phyloP scores from a whole-genome alignment of 495 filamentous ascomycete species.

The Daldinia caldariorum region DNA sequence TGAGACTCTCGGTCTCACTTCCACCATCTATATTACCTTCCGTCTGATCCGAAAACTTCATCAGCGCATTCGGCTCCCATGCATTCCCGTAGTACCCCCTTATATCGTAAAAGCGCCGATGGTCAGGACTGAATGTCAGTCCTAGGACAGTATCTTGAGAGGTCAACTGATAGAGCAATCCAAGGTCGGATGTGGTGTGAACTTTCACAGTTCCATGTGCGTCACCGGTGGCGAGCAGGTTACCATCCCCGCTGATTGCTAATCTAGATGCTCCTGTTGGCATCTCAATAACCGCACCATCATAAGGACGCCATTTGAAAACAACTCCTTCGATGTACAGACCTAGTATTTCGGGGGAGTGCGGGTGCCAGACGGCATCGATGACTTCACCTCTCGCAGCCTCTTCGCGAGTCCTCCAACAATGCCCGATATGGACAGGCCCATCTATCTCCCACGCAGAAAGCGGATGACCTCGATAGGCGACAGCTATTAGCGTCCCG shows the following conservation, averaged over 20 bases:
- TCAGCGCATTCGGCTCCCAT: conserved; percentile 45
- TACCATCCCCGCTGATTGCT: conserved; percentile 43
- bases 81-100: conserved; percentile 43
- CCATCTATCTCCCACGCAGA: conserved; percentile 46
- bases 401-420: conserved; percentile 32
- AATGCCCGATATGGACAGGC: conserved; percentile 46
- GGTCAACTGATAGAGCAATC: conserved; percentile 35
- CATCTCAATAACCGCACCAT: conserved; percentile 37
- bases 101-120: conserved; percentile 46
- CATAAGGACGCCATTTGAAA: conserved; percentile 46
- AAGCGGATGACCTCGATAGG: conserved; percentile 43
- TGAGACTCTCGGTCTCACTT: background rate
- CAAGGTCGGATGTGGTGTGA: conserved; percentile 35
- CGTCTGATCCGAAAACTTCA: conserved; percentile 41
- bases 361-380: conserved; percentile 43
- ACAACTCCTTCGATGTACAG: conserved; percentile 44
- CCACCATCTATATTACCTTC: background rate
- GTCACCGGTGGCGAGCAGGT: conserved; percentile 43
- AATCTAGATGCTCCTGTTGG: conserved; percentile 34
- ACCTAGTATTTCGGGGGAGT: conserved; percentile 42
- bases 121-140: conserved; percentile 44
- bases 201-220: conserved; percentile 41
- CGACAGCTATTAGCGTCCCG: conserved; percentile 40
- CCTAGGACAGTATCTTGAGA: conserved; percentile 30
- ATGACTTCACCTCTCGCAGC: conserved; percentile 40